Base-by-base conservation (phyloP, 2,329 filamentous ascomycete species). In the Clarireedia monteithiana region DNA sequence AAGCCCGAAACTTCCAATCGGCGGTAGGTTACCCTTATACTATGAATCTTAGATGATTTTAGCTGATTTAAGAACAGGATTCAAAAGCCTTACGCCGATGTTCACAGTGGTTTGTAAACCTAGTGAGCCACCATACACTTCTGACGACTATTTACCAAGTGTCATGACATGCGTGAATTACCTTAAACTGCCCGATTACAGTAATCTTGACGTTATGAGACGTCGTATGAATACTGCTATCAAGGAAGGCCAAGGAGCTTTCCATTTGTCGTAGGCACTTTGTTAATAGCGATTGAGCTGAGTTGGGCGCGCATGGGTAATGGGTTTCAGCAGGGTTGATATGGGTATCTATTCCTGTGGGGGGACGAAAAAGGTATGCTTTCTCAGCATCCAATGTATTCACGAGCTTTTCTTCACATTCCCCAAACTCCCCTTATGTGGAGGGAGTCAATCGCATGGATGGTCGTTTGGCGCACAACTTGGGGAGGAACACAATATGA, bases 121-220 rank as follows among this genome's bases (percentile, higher is more conserved):
- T n/a, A 95, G 89, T 71, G 94, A 99, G 69, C 84, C 90, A 15
- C 94, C 94, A 1, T 94, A 91, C 71, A 87, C 86, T 3, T 92
- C 92, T 4, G 94, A 99, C 68, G 94, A 99, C 74, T 99, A 97
- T 67, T 80, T 99, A n/a, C 94, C 95, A 12, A 97, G 91, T 70
- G 95, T 99, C 70, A 99, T 99, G 95, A 99, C 95, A 10, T 99
- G 95, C 71, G 94, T 96, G 73, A 99, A 99, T 72, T 99, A 99
- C 70, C 83, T 99, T 66, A 99, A 99, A 74, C 80, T 99, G 68
- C 94, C 94, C 20, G 90, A 99, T 72, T 99, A 99, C 73, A 92
- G 85, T 63, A 84, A 76, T 63, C 75, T 95, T 60, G 82, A 89
- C 1, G 79, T 86, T 51, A 83, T 99, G 73, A 85, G 81, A 67